phyloP scores from a whole-genome alignment of 192 early-diverging fungal species.

The Backusella circina region DNA sequence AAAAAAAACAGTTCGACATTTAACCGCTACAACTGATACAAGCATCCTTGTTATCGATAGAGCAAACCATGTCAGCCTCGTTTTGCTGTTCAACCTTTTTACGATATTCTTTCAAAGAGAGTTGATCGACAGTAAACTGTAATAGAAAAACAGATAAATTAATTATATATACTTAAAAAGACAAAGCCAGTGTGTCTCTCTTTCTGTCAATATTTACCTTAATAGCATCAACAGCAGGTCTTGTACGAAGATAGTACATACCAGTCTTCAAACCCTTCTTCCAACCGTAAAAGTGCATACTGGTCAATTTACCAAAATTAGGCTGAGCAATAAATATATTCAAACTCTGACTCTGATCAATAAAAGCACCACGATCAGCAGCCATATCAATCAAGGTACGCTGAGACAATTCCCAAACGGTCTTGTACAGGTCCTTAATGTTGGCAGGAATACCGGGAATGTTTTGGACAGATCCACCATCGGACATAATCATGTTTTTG shows the following conservation, averaged over 20 bases:
- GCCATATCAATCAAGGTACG: slow-evolving; percentile 94
- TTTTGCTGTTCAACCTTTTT: slow-evolving; percentile 39
- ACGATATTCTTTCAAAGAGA: slow-evolving; percentile 57
- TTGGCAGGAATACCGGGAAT: slow-evolving; percentile 77
- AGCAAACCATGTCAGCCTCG: slow-evolving; percentile 76
- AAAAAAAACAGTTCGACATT: slow-evolving; percentile 1
- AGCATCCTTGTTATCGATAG: slow-evolving; percentile 89
- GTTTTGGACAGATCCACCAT: slow-evolving; percentile 84
- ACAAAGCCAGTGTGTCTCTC: too few relatives aligned
- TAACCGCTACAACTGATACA: slow-evolving; percentile 88
- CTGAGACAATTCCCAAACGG: slow-evolving; percentile 94
- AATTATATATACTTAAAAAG: background rate
- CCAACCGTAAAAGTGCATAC: slow-evolving; percentile 99
- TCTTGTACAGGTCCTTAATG: slow-evolving; percentile 96
- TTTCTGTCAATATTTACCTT: slow-evolving; percentile 38
- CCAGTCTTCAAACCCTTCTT: slow-evolving; percentile 97
- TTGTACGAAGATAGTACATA: slow-evolving; percentile 97
- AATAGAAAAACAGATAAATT: background rate
- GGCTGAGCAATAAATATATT: slow-evolving; percentile 96
- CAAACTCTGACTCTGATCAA: slow-evolving; percentile 94
- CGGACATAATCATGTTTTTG: slow-evolving; percentile 92
- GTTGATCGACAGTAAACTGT: slow-evolving; percentile 87
- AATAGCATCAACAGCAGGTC: slow-evolving; percentile 96
- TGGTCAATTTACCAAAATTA: slow-evolving; percentile 91
- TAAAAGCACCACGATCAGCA: slow-evolving; percentile 94